Base-by-base conservation (phyloP, 192 early-diverging fungal species). In the Rhizophagus prolifer region DNA sequence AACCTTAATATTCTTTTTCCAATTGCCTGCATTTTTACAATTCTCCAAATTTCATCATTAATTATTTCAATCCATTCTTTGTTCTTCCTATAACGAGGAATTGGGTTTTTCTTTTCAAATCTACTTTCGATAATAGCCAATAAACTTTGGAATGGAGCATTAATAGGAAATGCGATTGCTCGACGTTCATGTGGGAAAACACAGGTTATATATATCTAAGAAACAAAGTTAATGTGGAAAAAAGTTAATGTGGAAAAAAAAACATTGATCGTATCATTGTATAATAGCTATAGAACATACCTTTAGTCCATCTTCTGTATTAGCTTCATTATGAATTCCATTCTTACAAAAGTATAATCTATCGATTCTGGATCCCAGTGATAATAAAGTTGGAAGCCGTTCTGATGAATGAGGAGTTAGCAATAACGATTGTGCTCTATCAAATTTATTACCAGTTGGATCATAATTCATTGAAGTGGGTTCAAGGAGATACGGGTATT, bases 371-470 rank as follows among this genome's bases (percentile, higher is more conserved):
- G 16, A 54, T 54, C 4, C 47, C 16, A 54, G 14, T 54, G 47
- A 54, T 54, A 16, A 19, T 54, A 54, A 54, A 19, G 47, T 19
- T 14, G 14, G 16, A 54, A 19, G 47, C 13, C 41, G 10, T 44
- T 19, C 16, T 54, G 16, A 19, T 14, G 47, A 19, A 5, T 14
- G 47, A 54, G 47, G 47, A 54, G 16, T 19, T 54, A 54, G 16
- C 47, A 54, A 54, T 54, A 54, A 54, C 5, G 47, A 54, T 54
- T 54, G 47, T 54, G 47, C 47, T 19, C 14, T 19, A 54, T 54
- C 47, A 19, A 54, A 36, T 67, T 72, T 60, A 3, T 61, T 74
- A 46, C 19, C 64, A 21, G 65, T 38, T 21, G 65, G 65, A 38
- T 67, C 65, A 14, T 14, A 36, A n/a, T 14, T n/a, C 28, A 34